phyloP scores from a whole-genome alignment of 768 basidiomycete species.

The Cystofilobasidium capitatum region DNA sequence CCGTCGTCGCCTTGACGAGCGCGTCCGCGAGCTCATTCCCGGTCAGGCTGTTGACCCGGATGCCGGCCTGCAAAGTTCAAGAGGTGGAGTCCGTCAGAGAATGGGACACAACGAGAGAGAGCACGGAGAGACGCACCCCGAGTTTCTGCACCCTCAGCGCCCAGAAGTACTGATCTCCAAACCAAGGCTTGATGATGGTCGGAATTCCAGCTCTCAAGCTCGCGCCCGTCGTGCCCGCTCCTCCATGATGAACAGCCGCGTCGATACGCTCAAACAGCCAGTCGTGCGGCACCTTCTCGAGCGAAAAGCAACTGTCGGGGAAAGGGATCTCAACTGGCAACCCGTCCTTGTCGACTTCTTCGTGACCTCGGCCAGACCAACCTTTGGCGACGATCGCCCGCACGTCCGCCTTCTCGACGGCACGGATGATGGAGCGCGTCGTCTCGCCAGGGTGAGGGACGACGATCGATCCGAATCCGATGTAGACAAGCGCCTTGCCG shows the following conservation, averaged over 20 bases:
- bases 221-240: constrained; percentile 62
- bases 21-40: constrained; percentile 49
- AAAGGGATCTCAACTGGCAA: constrained; percentile 33
- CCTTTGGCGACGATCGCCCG: constrained; percentile 60
- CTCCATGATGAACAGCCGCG: constrained; percentile 59
- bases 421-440: constrained; percentile 52
- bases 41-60: constrained; percentile 48
- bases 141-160: constrained; percentile 55
- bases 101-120: background rate
- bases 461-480: constrained; percentile 59
- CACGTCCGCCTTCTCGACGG: constrained; percentile 56
- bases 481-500: constrained; percentile 56
- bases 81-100: constrained; percentile 21
- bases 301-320: constrained; percentile 5
- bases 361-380: constrained; percentile 51
- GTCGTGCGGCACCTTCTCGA: constrained; percentile 60
- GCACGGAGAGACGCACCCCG: constrained; percentile 43
- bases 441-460: constrained; percentile 53
- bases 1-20: constrained; percentile 50
- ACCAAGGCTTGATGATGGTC: constrained; percentile 58
- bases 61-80: constrained; percentile 34
- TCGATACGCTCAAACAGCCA: constrained; percentile 46
- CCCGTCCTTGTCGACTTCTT: constrained; percentile 24
- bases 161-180: constrained; percentile 55
- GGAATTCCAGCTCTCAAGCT: constrained; percentile 49